phyloP scores from a whole-genome alignment of 108 stramenopile genomes.

The Cyclotella distinguenda region DNA sequence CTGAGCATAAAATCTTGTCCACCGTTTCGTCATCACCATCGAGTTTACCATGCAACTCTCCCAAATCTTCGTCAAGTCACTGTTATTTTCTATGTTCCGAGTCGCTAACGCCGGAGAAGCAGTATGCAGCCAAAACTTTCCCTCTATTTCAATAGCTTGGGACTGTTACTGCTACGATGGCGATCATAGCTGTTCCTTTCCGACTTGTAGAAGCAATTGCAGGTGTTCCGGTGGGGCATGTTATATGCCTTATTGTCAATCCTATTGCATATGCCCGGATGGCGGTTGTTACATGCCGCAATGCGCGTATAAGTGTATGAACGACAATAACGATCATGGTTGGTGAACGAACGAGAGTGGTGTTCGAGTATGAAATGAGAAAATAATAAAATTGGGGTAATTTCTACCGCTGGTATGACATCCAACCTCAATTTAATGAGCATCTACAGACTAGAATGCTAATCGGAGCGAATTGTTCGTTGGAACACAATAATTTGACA shows the following conservation, averaged over 20 bases:
- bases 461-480: too few species aligned
- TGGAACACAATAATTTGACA: too few species aligned
- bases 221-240: not conserved
- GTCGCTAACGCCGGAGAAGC: not conserved
- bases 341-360: not conserved
- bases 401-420: too few species aligned
- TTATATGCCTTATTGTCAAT: slow-evolving; percentile 3
- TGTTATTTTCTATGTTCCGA: not conserved
- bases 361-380: not conserved
- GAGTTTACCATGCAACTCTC: not conserved
- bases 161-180: not conserved
- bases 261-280: slow-evolving; percentile 1
- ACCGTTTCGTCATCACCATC: too few species aligned
- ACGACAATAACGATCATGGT: not conserved
- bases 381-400: too few species aligned
- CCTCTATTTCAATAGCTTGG: not conserved
- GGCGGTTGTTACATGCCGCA: not conserved
- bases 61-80: not conserved
- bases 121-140: not conserved
- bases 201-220: not conserved
- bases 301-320: not conserved
- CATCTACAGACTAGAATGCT: too few species aligned
- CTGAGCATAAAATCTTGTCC: too few species aligned
- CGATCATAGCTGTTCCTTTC: not conserved
- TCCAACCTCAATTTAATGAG: too few species aligned